Conservation (phyloP, 2,329 filamentous ascomycete genomes). For the Nemania sp. region DNA sequence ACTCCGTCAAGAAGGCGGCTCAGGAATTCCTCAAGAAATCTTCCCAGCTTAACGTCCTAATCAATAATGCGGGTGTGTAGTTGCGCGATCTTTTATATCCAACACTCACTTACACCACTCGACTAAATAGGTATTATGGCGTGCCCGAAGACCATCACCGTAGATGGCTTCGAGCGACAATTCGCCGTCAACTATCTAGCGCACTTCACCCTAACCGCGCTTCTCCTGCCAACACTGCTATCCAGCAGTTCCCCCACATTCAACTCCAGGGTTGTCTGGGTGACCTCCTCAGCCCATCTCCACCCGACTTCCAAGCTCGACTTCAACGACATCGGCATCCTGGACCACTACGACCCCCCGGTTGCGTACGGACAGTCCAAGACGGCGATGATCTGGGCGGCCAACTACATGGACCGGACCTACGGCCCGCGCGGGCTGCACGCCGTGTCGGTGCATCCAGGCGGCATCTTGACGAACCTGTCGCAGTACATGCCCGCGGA, state of each 20-base stretch:
- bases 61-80: slow-evolving; percentile 36
- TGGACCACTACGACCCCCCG: slow-evolving; percentile 51
- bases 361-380: slow-evolving; percentile 58
- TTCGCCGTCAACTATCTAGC: slow-evolving; percentile 63
- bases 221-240: slow-evolving; percentile 58
- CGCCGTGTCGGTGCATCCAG: slow-evolving; percentile 57
- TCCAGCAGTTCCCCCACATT: slow-evolving; percentile 53
- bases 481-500: slow-evolving; percentile 36
- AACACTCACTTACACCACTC: background rate
- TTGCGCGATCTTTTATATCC: background rate
- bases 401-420: slow-evolving; percentile 59
- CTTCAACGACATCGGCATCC: slow-evolving; percentile 54
- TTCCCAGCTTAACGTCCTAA: slow-evolving; percentile 34
- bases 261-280: slow-evolving; percentile 57
- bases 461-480: slow-evolving; percentile 54
- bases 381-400: slow-evolving; percentile 59
- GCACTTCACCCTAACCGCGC: slow-evolving; percentile 64
- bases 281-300: slow-evolving; percentile 58
- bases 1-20: slow-evolving; percentile 28
- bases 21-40: slow-evolving; percentile 32
- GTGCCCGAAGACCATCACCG: slow-evolving; percentile 45
- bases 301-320: slow-evolving; percentile 15
- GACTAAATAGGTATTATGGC: slow-evolving; percentile 27
- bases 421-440: slow-evolving; percentile 56
- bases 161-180: slow-evolving; percentile 61